Base-by-base conservation (phyloP, 1,284 basidiomycete genomes). In the Xerocomus nothofagi region DNA sequence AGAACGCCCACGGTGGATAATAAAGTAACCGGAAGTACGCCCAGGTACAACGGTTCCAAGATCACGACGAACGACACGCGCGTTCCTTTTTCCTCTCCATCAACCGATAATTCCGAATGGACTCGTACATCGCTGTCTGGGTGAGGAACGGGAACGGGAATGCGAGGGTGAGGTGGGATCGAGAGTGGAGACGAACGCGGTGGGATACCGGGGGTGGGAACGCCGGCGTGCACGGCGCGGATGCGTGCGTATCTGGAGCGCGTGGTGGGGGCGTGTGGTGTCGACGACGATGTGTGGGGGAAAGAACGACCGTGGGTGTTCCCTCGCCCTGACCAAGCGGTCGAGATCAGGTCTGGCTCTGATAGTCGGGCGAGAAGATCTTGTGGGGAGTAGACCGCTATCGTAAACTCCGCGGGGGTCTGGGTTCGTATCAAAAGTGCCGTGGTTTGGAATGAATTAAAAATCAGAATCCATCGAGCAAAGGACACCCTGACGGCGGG, bases 41-140 rank as follows among this genome's bases (percentile, higher is more conserved):
- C 81, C 24, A 80, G 59, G 46, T 78, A 71, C 1, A 82, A 66
- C 20, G 81, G 85, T 54, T 88, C 86, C 31, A 88, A 59, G 12
- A 73, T 66, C 15, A 87, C 56, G 43, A 74, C 65, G 55, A 86
- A 75, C 2, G 77, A 72, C 1, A 84, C 73, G 6, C n/a, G n/a
- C n/a, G 45, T 29, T 3, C 6, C 7, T 2, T 4, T 47, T 29
- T 63, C 46, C 3, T 45, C 26, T 41, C 24, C 34, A 20, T 31
- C 37, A 24, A 15, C 38, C 39, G 29, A 45, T 2, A 33, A 34
- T 4, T 9, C n/a, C n/a, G n/a, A n/a, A n/a, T n/a, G n/a, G n/a
- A n/a, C n/a, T n/a, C 20, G 10, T 33, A 14, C 29, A 11, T 31
- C 55, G 26, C 27, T 39, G 39, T 3, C 34, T 29, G 40, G 17